Base-by-base conservation (phyloP, 169 alveolate genomes). In the Plasmodium knowlesi region DNA sequence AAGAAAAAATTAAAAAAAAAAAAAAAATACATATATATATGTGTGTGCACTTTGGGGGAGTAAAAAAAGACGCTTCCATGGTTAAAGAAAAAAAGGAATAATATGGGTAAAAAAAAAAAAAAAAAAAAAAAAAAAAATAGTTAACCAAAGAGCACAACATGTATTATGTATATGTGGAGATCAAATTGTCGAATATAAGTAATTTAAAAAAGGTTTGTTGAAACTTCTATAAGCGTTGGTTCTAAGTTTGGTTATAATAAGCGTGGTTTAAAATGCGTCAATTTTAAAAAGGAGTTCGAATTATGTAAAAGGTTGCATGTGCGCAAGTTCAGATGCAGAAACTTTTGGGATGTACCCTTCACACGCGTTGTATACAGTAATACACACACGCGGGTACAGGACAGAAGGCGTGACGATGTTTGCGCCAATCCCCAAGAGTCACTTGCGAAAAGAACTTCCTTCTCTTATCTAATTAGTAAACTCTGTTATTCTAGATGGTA, bases 1-100 rank as follows among this genome's bases (percentile, higher is more conserved):
- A 67, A 67, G 91, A 82, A 82, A 82, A 28, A 82, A 82, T 61
- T 82, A 61, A 82, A 57, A 61, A 82, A 82, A 82, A 54, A 16
- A 28, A 43, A 43, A 50, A n/a, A n/a, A n/a, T n/a, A n/a, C n/a
- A 32, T 14, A 39, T 43, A 50, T 54, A 82, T 10, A 16, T 50
- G 19, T 67, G 76, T 28, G 76, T 67, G 37, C 41, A n/a, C 76
- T 28, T 67, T 67, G 30, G 30, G 9, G 76, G 30, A 67, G 76
- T 25, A 9, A 67, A 9, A 28, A 67, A 67, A 25, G 37, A 67
- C 37, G 76, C 61, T 67, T 67, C 37, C 41, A n/a, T 67, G 37
- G n/a, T 16, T 22, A 67, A 67, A n/a, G 19, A 61, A 46, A 46
- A 25, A 22, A 8, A 28, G 12, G 37, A 6, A 67, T 16, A 50